Evolutionary conservation across 768 basidiomycete species (phyloP).

Genomic region (Royoungia palumana): DNA sequence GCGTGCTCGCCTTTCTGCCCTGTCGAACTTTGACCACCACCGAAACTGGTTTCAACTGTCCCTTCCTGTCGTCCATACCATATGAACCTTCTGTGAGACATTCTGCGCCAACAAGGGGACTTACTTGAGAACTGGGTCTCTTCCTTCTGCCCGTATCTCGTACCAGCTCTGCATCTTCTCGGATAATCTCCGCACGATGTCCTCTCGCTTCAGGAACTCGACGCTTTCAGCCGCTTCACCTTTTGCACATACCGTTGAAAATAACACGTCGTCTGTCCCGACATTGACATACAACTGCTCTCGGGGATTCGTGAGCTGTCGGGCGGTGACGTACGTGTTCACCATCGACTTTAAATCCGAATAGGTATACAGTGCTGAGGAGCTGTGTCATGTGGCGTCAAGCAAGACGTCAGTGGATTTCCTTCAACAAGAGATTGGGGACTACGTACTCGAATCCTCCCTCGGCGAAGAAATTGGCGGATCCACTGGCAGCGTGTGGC

Average conservation of each 20-base stretch:
- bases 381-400: constrained; percentile 34
- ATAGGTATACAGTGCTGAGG: constrained; percentile 50
- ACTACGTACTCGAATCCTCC: constrained; percentile 58
- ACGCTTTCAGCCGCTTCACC: constrained; percentile 24
- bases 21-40: constrained; percentile 72
- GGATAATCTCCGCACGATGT: constrained; percentile 50
- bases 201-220: constrained; percentile 67
- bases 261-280: constrained; percentile 41
- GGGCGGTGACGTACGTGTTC: constrained; percentile 57
- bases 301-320: constrained; percentile 59
- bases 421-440: neutral
- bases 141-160: constrained; percentile 52
- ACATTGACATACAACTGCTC: constrained; percentile 73
- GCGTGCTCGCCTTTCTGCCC: constrained; percentile 72
- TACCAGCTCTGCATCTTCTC: constrained; percentile 79
- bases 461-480: constrained; percentile 57
- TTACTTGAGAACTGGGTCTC: constrained; percentile 59
- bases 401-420: neutral
- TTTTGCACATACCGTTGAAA: constrained; percentile 37
- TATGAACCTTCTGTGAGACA: neutral
- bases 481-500: constrained; percentile 49
- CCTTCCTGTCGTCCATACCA: constrained; percentile 54
- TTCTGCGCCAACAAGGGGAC: constrained; percentile 22
- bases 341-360: constrained; percentile 55
- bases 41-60: constrained; percentile 64